Evolutionary conservation across 306 rosid genomes (phyloP), one percentile per base, ranked within the genome.

Genomic region (Sicyos baderoa): DNA sequence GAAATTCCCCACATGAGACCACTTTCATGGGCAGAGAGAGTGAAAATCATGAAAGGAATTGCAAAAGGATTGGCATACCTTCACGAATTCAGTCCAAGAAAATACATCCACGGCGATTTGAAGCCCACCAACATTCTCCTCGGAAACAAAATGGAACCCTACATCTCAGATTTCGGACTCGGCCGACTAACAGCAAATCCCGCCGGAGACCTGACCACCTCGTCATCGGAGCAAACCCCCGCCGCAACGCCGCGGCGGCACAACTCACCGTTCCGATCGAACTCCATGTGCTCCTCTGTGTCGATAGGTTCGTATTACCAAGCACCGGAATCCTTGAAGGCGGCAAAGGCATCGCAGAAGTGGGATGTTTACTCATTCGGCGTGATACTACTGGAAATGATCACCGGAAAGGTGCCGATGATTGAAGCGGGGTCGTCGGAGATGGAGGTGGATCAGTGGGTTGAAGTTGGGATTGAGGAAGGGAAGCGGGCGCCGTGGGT

Each of bases 281-380:
- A 44, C 52, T 64, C 70, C 27, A 63, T 44, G 52, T 63, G 70
- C 70, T 63, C 54, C 18, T 40, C 70, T 6, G 5, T 44, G 18
- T 64, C 52, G 11, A 42, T 44, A 44, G 70, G 85, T 48, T 87
- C 79, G 21, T 87, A 78, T 72, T 92, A 92, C 71, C 86, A 81
- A 79, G 97, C 96, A 6, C 97, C 95, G 1, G 97, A 92, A 80
- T 84, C 93, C 23, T 49, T 83, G 74, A 89, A 86, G 80, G 74
- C 81, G 72, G 90, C 86, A 82, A 92, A 92, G 76, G 92, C 97
- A 71, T 92, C 97, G 3, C 97, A 92, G 87, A 92, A 92, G 77
- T 92, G 96, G 97, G 97, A 92, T 71, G 89, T 86, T 54, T 92
- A 89, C 76, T 92, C 97, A 7, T 92, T 84, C 45, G 96, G 96